phyloP scores from a whole-genome alignment of 2,329 filamentous ascomycete genomes.

The Aspergillus sp. region DNA sequence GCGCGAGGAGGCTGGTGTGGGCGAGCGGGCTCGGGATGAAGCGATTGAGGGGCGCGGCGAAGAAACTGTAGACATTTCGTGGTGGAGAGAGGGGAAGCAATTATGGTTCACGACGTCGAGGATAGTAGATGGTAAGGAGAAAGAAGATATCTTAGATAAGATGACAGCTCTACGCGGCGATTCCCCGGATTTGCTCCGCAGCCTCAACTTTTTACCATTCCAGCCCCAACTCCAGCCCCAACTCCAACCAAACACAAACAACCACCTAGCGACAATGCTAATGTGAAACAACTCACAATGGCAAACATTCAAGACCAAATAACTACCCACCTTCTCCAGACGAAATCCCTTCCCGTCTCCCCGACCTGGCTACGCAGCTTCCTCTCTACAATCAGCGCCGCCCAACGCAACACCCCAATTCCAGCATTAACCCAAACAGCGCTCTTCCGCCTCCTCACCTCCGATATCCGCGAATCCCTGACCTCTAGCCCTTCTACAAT shows the following conservation, averaged over 20 bases:
- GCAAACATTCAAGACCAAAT: constrained; percentile 41
- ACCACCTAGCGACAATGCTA: background rate
- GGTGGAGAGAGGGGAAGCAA: constrained; percentile 6
- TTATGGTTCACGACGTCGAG: constrained; percentile 19
- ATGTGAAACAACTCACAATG: constrained; percentile 24
- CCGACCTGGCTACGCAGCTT: constrained; percentile 68
- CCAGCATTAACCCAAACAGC: constrained; percentile 77
- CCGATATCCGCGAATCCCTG: constrained; percentile 72
- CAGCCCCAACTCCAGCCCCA: background rate
- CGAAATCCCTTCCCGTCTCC: constrained; percentile 60
- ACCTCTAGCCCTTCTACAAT: constrained; percentile 51
- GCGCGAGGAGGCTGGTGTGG: constrained; percentile 73
- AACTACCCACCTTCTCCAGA: constrained; percentile 58
- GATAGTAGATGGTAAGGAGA: background rate
- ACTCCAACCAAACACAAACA: constrained; percentile 4
- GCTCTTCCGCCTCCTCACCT: constrained; percentile 76
- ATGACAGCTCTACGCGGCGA: constrained; percentile 21
- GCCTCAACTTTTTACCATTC: constrained; percentile 3
- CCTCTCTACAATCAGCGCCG: constrained; percentile 58
- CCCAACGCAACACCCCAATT: constrained; percentile 62
- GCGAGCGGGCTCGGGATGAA: constrained; percentile 56
- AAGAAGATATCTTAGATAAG: constrained; percentile 1
- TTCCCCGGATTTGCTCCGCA: constrained; percentile 26
- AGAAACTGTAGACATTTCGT: constrained; percentile 61
- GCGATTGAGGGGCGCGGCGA: constrained; percentile 64